Evolutionary conservation across 352 stramenopile genomes (phyloP), one percentile per base, ranked within the genome.

Genomic region (Phytopythium ostracodes): DNA sequence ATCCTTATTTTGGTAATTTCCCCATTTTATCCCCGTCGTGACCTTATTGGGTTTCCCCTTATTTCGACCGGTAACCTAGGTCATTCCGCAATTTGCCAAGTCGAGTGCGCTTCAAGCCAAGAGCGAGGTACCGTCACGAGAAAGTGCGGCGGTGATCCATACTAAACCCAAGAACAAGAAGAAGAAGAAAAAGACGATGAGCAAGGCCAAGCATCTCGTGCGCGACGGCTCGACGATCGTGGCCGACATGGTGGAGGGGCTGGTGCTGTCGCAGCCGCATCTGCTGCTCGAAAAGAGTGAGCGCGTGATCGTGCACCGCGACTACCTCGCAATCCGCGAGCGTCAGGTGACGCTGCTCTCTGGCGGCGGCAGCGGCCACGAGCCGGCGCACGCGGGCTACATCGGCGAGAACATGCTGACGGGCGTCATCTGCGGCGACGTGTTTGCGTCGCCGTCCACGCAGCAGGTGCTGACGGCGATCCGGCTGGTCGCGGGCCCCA

Each of bases 381-480:
- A 99, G 79, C 97, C 97, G 2, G 85, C 89, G 42, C 97, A 99
- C 76, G 97, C 92, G 12, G 96, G 97, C 7, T 99, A 97, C 79
- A 96, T 99, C 56, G 97, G 96, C 24, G 62, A 90, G 6, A 96
- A 96, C 1, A 98, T 99, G 95, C 85, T 99, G 29, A 98, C 91
- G 18, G 97, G 88, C 27, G 97, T 97, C 15, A 92, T 99, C 17
- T 97, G 94, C 62, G 97, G 97, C 53, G 94, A 87, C 36, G 97
- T 99, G 22, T 99, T 99, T 76, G 96, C 97, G 20, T 98, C 86
- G 49, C 97, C 97, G 7, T 92, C 89, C 44, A 96, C 97, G 22
- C 80, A 88, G 53, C 88, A 97, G 51, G 95, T 99, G 57, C 80
- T 99, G 22, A 85, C 89, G 12, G 96, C 96, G n/a, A 99, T 99